Evolutionary conservation across 1,284 basidiomycete genomes (phyloP), one percentile per base, ranked within the genome.

Genomic region (Ustilago crameri): DNA sequence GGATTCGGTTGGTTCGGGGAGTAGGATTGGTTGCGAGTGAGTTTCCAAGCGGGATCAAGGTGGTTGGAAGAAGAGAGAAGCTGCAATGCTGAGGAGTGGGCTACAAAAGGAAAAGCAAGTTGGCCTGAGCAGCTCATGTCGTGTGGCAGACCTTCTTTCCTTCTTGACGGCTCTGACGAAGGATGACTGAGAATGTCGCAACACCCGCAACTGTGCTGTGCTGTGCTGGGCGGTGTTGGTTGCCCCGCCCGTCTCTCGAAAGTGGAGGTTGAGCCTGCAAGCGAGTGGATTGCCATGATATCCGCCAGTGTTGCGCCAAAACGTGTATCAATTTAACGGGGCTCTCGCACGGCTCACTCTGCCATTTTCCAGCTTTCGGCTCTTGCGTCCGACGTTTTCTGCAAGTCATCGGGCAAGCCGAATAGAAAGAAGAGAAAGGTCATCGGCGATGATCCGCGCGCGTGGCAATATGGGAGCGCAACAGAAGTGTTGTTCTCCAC

Each of bases 81-180:
- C 34, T 8, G 3, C 18, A 23, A 7, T 15, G 20, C 22, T 23
- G 9, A n/a, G 47, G 9, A 37, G 38, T 17, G 26, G 48, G 18
- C n/a, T n/a, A 27, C 22, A 9, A 9, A 27, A 32, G 47, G 22
- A 15, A n/a, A 24, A 41, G 48, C 22, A 9, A 48, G 10, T 32
- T 51, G 49, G 51, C 27, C 50, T 49, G 43, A 49, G 50, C 49
- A 37, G 41, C 26, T 40, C 57, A 67, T 67, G 64, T 67, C 64
- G 53, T 61, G 64, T 67, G 58, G 18, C 17, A n/a, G 3, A 18
- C 3, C 3, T 9, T 5, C 3, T 5, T 15, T 40, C 17, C 15
- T n/a, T 30, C 30, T 30, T 30, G 30, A 7, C 30, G 30, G 30
- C 12, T n/a, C 12, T 30, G 30, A 12, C 9, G 12, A 22, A 9